These are phyloP conservation scores for Nothophoma quercina DNA, from an alignment of 2,329 filamentous ascomycete species.

Conservation along the genomic window DNA sequence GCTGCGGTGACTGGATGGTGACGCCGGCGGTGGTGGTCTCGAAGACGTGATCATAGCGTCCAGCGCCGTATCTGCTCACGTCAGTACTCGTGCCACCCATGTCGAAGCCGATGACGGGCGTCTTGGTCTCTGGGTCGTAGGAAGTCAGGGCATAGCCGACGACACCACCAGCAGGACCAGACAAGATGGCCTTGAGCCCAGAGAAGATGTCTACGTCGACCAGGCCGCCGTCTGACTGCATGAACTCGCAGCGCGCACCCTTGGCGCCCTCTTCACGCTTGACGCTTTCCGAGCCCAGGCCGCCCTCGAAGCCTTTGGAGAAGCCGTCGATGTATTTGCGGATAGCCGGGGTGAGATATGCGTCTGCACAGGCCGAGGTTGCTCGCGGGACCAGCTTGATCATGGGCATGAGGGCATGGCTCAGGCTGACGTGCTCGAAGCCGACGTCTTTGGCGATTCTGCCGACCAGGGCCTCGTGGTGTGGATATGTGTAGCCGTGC, in stretches of 20 bases:
- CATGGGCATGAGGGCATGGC: slow-evolving; percentile 86
- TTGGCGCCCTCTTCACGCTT: slow-evolving; percentile 69
- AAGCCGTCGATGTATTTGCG: slow-evolving; percentile 81
- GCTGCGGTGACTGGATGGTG: slow-evolving; percentile 88
- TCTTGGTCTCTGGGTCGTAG: slow-evolving; percentile 82
- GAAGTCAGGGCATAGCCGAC: slow-evolving; percentile 92
- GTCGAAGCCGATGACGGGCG: slow-evolving; percentile 91
- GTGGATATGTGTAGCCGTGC: slow-evolving; percentile 90
- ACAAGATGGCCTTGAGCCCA: slow-evolving; percentile 83
- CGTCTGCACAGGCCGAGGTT: slow-evolving; percentile 80
- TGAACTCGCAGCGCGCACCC: slow-evolving; percentile 88
- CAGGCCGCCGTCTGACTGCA: slow-evolving; percentile 83
- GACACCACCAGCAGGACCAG: slow-evolving; percentile 90
- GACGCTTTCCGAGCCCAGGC: slow-evolving; percentile 78
- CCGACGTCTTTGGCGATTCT: slow-evolving; percentile 80
- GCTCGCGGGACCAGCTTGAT: slow-evolving; percentile 80
- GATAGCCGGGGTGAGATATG: slow-evolving; percentile 81
- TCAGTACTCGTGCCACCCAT: slow-evolving; percentile 96
- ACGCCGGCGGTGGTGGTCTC: slow-evolving; percentile 95
- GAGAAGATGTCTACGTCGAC: slow-evolving; percentile 82
- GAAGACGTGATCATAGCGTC: slow-evolving; percentile 90
- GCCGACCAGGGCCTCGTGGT: slow-evolving; percentile 82
- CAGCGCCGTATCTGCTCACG: slow-evolving; percentile 84
- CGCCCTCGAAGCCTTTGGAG: slow-evolving; percentile 79
- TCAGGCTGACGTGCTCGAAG: slow-evolving; percentile 82